phyloP scores from a whole-genome alignment of 2,329 filamentous ascomycete species.

The Colletotrichum sansevieriae region DNA sequence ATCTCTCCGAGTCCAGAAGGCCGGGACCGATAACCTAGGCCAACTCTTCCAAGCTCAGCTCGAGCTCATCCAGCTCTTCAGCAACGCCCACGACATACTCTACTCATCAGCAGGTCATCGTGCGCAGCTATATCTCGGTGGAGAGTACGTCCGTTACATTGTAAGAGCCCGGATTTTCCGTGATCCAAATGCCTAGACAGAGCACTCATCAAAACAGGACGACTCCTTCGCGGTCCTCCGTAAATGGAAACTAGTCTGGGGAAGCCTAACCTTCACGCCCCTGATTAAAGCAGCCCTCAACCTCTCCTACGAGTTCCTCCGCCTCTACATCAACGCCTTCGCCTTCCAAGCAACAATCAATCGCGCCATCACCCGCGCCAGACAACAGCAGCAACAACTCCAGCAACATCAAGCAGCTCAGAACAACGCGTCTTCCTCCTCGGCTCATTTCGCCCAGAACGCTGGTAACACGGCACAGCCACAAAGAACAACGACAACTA shows the following conservation, averaged over 20 bases:
- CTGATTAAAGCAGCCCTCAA: conserved; percentile 76
- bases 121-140: conserved; percentile 77
- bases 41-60: conserved; percentile 78
- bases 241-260: conserved; percentile 79
- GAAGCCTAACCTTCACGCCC: conserved; percentile 72
- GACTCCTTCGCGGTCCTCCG: conserved; percentile 78
- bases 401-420: conserved; percentile 7
- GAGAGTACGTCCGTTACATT: conserved; percentile 81
- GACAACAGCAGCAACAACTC: conserved; percentile 31
- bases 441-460: neutral
- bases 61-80: conserved; percentile 79
- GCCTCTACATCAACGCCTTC: conserved; percentile 81
- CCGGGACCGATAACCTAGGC: conserved; percentile 75
- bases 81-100: conserved; percentile 79
- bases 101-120: conserved; percentile 79
- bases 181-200: no score
- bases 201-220: conserved; percentile 54
- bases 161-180: conserved; percentile 43
- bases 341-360: conserved; percentile 79
- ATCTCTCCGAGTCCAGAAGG: conserved; percentile 68
- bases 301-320: conserved; percentile 79
- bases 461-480: conserved; percentile 47
- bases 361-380: conserved; percentile 54
- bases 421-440: neutral
- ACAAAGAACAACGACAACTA: conserved; percentile 15